These are phyloP conservation scores for Ophiostoma pallidulum DNA, from an alignment of 2,329 filamentous ascomycete species.

Conservation along the genomic window DNA sequence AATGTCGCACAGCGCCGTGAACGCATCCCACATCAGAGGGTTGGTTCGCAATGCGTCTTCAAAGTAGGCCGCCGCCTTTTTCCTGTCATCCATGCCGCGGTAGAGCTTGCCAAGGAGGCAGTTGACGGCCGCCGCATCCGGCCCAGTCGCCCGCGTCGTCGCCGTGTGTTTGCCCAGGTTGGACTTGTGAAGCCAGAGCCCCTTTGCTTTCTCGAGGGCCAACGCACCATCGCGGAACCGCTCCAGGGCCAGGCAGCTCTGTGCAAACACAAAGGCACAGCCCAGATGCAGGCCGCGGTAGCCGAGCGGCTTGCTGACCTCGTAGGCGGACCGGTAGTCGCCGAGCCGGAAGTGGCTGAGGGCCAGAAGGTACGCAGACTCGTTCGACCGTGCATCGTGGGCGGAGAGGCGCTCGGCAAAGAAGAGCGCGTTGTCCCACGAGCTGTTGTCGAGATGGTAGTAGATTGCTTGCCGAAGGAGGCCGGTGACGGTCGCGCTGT, in stretches of 20 bases:
- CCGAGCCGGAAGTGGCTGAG: slow-evolving; percentile 77
- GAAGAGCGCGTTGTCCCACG: slow-evolving; percentile 84
- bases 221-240: slow-evolving; percentile 71
- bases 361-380: slow-evolving; percentile 74
- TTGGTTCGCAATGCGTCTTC: slow-evolving; percentile 83
- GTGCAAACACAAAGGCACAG: slow-evolving; percentile 85
- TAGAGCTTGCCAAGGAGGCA: slow-evolving; percentile 84
- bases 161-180: slow-evolving; percentile 78
- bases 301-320: slow-evolving; percentile 63
- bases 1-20: slow-evolving; percentile 78
- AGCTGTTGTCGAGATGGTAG: slow-evolving; percentile 79
- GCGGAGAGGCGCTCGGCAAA: slow-evolving; percentile 79
- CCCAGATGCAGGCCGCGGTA: slow-evolving; percentile 68
- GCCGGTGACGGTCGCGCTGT: slow-evolving; percentile 38
- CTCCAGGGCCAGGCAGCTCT: slow-evolving; percentile 73
- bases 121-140: slow-evolving; percentile 75
- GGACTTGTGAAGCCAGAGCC: slow-evolving; percentile 65
- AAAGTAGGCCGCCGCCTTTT: slow-evolving; percentile 76
- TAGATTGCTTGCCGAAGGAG: slow-evolving; percentile 51
- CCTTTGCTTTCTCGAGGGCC: slow-evolving; percentile 72
- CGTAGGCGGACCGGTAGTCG: slow-evolving; percentile 76
- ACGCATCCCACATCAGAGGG: slow-evolving; percentile 98
- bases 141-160: slow-evolving; percentile 60
- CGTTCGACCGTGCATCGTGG: slow-evolving; percentile 70
- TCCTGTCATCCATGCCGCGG: slow-evolving; percentile 69